Conservation (phyloP, 2,329 filamentous ascomycete genomes). For the Botrytis paeoniae region DNA sequence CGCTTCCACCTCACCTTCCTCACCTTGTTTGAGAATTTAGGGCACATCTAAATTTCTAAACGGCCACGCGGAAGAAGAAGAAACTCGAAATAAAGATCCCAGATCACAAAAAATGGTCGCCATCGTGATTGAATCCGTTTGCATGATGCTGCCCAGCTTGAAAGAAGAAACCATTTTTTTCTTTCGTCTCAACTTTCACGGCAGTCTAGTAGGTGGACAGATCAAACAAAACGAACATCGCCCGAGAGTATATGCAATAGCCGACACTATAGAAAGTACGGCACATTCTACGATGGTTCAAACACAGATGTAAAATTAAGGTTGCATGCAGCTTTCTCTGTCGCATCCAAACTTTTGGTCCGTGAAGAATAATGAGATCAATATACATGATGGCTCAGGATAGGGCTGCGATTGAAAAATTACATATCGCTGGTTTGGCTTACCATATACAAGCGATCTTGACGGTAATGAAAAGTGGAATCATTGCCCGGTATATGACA, state of each 20-base stretch:
- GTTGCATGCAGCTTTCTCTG: neutral
- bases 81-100: neutral
- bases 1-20: conserved; percentile 41
- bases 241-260: neutral
- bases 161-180: neutral
- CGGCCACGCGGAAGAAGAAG: neutral
- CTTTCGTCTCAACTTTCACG: neutral
- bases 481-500: conserved; percentile 1
- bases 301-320: neutral
- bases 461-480: neutral
- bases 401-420: neutral
- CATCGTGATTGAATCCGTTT: neutral
- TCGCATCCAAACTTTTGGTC: neutral
- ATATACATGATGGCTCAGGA: neutral
- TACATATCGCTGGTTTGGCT: neutral
- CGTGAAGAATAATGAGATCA: conserved; percentile 2
- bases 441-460: neutral
- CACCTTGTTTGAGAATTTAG: conserved; percentile 32
- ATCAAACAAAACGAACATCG: neutral
- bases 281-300: neutral
- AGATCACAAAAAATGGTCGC: neutral
- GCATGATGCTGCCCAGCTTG: conserved; percentile 5
- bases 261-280: neutral
- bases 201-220: neutral
- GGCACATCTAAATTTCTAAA: conserved; percentile 2